Conservation (phyloP, 441 rosid species). For the Flueggea neowawraea region DNA sequence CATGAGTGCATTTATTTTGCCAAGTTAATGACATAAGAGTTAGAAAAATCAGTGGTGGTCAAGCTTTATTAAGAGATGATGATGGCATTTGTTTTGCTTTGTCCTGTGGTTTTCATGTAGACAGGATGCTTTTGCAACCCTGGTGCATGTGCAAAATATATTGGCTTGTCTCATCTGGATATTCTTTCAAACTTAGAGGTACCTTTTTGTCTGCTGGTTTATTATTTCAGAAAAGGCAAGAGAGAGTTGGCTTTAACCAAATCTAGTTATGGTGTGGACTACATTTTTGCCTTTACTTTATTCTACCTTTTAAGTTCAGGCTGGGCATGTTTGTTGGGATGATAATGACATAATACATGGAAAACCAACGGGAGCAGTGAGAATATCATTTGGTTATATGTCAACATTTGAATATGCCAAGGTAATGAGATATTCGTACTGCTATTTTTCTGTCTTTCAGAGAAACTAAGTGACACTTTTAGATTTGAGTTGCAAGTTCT, state of each 20-base stretch:
- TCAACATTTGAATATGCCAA: conserved; percentile 91
- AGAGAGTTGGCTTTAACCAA: too few relatives aligned
- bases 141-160: conserved; percentile 97
- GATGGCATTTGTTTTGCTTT: conserved; percentile 18
- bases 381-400: conserved; percentile 95
- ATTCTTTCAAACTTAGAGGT: conserved; percentile 91
- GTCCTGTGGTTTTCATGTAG: conserved; percentile 43
- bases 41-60: too few relatives aligned
- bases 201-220: conserved; percentile 8
- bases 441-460: too few relatives aligned
- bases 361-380: conserved; percentile 92
- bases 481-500: conserved; percentile 2
- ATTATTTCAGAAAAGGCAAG: not conserved
- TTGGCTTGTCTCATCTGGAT: conserved; percentile 82
- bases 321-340: conserved; percentile 98
- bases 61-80: not conserved
- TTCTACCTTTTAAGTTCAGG: conserved; percentile 37
- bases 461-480: conserved; percentile 1
- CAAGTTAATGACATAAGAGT: too few relatives aligned
- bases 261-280: too few relatives aligned
- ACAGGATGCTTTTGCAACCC: conserved; percentile 99
- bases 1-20: too few relatives aligned
- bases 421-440: conserved; percentile 29
- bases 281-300: too few relatives aligned
- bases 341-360: conserved; percentile 82